Conservation (phyloP, 2,329 filamentous ascomycete species). For the Rosellinia necatrix region DNA sequence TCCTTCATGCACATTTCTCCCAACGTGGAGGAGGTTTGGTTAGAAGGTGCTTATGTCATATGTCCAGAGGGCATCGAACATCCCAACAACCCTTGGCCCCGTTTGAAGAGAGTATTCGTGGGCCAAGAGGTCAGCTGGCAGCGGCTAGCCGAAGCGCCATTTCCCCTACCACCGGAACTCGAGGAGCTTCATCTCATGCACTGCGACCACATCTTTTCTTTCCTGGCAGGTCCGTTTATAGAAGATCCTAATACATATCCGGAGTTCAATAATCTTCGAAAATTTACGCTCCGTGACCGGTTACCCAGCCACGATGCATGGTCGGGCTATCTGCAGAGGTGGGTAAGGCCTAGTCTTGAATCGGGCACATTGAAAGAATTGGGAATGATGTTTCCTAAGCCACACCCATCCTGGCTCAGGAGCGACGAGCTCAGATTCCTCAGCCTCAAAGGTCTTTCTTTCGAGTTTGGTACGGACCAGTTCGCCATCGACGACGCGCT, state of each 20-base stretch:
- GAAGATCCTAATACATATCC: background rate
- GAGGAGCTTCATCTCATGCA: constrained; percentile 23
- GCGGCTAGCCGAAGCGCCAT: background rate
- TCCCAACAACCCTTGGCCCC: constrained; percentile 22
- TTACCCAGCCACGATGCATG: background rate
- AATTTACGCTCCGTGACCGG: constrained; percentile 21
- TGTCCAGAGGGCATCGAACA: constrained; percentile 10
- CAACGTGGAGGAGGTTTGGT: constrained; percentile 35
- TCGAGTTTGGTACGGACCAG: constrained; percentile 43
- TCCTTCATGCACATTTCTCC: constrained; percentile 27
- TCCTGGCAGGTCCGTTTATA: background rate
- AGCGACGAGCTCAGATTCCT: constrained; percentile 34
- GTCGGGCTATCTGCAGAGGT: constrained; percentile 13
- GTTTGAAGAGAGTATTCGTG: constrained; percentile 19
- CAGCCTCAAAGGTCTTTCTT: constrained; percentile 58
- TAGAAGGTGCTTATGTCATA: constrained; percentile 21
- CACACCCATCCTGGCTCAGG: constrained; percentile 30
- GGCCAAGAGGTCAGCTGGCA: constrained; percentile 1
- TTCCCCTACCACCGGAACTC: constrained; percentile 5
- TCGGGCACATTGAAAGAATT: constrained; percentile 33
- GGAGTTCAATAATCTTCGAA: constrained; percentile 24
- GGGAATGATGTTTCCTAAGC: constrained; percentile 24
- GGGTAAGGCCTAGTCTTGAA: constrained; percentile 30
- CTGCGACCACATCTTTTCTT: background rate
- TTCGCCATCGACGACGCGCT: constrained; percentile 26